Percentiles rank a stretch among this genome's conserved stretches.
phyloP scores from a whole-genome alignment of 768 basidiomycete species.

The Tricholoma terreum region DNA sequence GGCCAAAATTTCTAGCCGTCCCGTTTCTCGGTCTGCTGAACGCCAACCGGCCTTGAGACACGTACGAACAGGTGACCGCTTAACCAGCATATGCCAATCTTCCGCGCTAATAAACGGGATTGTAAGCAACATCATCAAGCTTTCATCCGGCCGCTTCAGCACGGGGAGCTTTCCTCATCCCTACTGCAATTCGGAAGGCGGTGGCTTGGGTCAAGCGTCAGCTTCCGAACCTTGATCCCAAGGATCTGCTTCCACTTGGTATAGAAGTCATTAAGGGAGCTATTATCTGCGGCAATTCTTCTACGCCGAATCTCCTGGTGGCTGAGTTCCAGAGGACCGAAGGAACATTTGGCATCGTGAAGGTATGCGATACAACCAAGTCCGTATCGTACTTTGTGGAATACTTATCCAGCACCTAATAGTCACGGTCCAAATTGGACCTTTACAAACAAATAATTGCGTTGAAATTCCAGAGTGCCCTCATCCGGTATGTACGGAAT shows the following conservation, averaged over 20 bases:
- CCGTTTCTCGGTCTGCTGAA: conserved; percentile 36
- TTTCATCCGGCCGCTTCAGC: conserved; percentile 31
- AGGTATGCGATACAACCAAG: conserved; percentile 43
- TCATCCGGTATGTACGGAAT: conserved; percentile 71
- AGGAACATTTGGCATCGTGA: conserved; percentile 78
- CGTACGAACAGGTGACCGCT: conserved; percentile 37
- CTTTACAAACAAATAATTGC: conserved; percentile 77
- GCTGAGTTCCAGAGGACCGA: conserved; percentile 74
- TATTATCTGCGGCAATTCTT: conserved; percentile 80
- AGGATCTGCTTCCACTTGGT: conserved; percentile 84
- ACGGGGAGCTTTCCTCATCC: conserved; percentile 30
- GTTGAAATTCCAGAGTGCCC: conserved; percentile 64
- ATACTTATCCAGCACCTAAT: background rate
- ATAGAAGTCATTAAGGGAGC: conserved; percentile 77
- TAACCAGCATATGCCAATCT: background rate
- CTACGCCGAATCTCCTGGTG: conserved; percentile 80
- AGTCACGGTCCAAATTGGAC: conserved; percentile 83
- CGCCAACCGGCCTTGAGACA: conserved; percentile 37
- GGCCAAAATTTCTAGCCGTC: conserved; percentile 32
- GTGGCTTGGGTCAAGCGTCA: conserved; percentile 55
- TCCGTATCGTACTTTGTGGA: background rate
- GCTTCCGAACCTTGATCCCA: conserved; percentile 70
- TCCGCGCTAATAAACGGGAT: background rate
- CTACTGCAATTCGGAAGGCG: conserved; percentile 36
- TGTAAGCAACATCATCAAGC: conserved; percentile 24